phyloP scores from a whole-genome alignment of 306 rosid species.

The Elaeagnus macrophylla region DNA sequence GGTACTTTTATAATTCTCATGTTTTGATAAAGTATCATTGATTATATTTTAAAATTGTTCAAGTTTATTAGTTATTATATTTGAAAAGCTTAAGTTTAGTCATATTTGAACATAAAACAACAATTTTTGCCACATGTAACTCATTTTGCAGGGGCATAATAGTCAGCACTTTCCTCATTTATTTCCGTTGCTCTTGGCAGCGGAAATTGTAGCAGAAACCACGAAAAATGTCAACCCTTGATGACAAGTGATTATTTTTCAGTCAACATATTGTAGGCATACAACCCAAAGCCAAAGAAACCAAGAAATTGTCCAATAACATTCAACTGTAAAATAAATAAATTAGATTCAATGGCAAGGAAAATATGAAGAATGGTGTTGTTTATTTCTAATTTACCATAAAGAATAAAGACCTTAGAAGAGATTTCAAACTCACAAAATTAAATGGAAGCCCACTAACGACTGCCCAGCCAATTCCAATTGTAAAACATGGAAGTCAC shows the following conservation, averaged over 20 bases:
- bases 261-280: conserved; percentile 70
- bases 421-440: conserved; percentile 28
- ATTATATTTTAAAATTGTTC: too few species aligned
- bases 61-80: too few species aligned
- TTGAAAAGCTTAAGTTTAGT: too few species aligned
- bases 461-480: conserved; percentile 82
- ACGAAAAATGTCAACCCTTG: conserved; percentile 13
- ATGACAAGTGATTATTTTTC: conserved; percentile 51
- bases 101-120: too few species aligned
- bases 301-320: conserved; percentile 72
- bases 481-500: conserved; percentile 35
- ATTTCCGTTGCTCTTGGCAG: too few species aligned
- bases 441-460: conserved; percentile 88
- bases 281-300: conserved; percentile 72
- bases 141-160: too few species aligned
- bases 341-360: neutral
- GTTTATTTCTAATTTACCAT: neutral
- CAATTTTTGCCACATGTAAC: too few species aligned
- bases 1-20: too few species aligned
- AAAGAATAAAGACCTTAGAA: neutral
- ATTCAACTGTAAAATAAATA: conserved; percentile 54
- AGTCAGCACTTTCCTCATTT: too few species aligned
- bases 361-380: neutral
- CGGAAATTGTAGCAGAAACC: neutral
- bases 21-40: too few species aligned